Base-by-base conservation (phyloP, 169 alveolate species). In the Cryptosporidium andersoni region DNA sequence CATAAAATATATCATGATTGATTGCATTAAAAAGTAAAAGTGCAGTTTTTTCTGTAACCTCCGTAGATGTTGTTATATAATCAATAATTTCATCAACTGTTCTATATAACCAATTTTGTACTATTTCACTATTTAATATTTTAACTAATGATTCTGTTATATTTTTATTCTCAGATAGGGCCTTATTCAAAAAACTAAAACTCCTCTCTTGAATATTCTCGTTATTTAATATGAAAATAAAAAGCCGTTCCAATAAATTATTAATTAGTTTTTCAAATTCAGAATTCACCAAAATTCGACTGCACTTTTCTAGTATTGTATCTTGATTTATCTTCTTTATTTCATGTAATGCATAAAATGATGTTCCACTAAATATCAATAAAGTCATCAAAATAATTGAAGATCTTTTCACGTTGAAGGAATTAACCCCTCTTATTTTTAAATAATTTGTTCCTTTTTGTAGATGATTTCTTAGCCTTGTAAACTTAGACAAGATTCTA, bases 81-180 rank as follows among this genome's bases (percentile, higher is more conserved):
- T 74, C 85, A 9, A 74, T 63, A 34, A 74, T 55, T 16, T 74
- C 85, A 60, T 74, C 60, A 7, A 58, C 51, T 12, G 85, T 74
- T 55, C 74, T 58, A n/a, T 74, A 74, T 43, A 74, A 34, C 85
- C 85, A 74, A 8, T 74, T 68, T 47, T 74, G 85, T 45, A 74
- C 67, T 4, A 55, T 43, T 60, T 74, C 60, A 25, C 74, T 74
- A 34, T 74, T 74, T 5, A 74, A 51, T 55, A 74, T 34, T 11
- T 74, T 60, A 4, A 68, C 43, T 9, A 74, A 3, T 14, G 39
- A 47, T 40, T 74, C 43, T 2, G 74, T 68, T 7, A 74, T 53
- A 9, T 74, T 68, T 16, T 56, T n/a, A 45, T 74, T 68, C 40
- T 39, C 55, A n/a, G 55, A 62, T 53, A 58, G 43, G 55, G 55